Base-by-base conservation (phyloP, 805 yeast species). In the Candida golubevii region DNA sequence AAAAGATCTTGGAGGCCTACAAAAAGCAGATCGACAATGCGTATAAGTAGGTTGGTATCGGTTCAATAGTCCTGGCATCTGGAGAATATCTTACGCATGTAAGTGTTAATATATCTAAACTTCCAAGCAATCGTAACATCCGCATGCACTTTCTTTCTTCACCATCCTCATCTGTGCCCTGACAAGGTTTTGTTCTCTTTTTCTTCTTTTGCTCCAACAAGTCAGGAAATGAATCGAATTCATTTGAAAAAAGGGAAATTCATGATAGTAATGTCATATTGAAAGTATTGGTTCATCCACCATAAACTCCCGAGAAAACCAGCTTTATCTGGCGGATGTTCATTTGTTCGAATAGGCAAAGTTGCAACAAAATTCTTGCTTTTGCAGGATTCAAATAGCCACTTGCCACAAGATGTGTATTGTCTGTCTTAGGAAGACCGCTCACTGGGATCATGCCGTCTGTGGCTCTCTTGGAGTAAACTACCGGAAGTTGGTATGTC, bases 1-100 rank as follows among this genome's bases (percentile, higher is more conserved):
- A 78, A 75, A 85, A 85, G 74, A 93, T 93, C 60, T 70, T 88
- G 55, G 79, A 74, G 29, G 78, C 82, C 48, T 85, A 83, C 61
- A 66, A 82, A 65, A 75, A 75, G 32, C 78, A 75, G 39, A 86
- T 93, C 57, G 86, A 85, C 49, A 71, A 69, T 47, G 77, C 88
- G 31, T 90, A 87, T 53, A 33, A 34, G 35, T 41, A 27, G 36
- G 38, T 41, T 8, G 10, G 4, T 4, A 12, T 6, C 10, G 32
- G 32, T 29, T 12, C 32, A 18, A 18, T 18, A 3, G 23, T 18
- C 23, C 23, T 18, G 23, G 23, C 23, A 18, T 18, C 23, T 18
- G 23, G 23, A 18, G 23, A 18, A 18, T 3, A 18, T 18, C 23
- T 18, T 18, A 18, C 23, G 23, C 23, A 18, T 18, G 4, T 18